Conservation (phyloP, 768 basidiomycete genomes). For the Crucibulum laeve region DNA sequence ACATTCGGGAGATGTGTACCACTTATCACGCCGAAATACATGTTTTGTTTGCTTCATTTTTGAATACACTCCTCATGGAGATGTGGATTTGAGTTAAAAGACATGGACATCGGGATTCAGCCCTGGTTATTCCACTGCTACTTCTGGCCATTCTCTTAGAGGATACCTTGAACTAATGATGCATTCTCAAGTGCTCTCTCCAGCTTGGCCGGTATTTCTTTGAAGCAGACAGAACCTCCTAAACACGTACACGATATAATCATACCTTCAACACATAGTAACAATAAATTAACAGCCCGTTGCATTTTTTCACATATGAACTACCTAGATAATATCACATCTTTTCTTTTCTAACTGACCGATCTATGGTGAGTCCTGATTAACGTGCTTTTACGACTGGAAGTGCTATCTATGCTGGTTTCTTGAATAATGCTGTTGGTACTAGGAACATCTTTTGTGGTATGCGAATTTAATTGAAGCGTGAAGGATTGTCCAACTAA, state of each 20-base stretch:
- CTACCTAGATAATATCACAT: conserved; percentile 6
- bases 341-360: not conserved
- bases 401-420: conserved; percentile 10
- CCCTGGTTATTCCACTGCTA: conserved; percentile 28
- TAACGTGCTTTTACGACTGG: conserved; percentile 8
- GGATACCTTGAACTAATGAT: no score
- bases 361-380: no score
- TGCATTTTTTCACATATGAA: conserved; percentile 14
- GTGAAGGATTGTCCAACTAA: not conserved
- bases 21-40: no score
- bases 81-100: no score
- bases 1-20: no score
- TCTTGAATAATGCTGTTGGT: conserved; percentile 13
- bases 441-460: conserved; percentile 11
- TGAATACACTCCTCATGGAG: no score
- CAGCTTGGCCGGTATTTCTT: conserved; percentile 6
- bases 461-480: no score
- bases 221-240: conserved; percentile 10
- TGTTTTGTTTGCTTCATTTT: no score
- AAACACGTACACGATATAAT: not conserved
- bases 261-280: not conserved
- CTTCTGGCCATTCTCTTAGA: conserved; percentile 38
- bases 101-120: no score
- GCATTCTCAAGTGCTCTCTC: no score
- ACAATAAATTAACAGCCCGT: not conserved